These are phyloP conservation scores for Dictyostelium capitatum DNA, from an alignment of 78 protist genomes.

Conservation along the genomic window DNA sequence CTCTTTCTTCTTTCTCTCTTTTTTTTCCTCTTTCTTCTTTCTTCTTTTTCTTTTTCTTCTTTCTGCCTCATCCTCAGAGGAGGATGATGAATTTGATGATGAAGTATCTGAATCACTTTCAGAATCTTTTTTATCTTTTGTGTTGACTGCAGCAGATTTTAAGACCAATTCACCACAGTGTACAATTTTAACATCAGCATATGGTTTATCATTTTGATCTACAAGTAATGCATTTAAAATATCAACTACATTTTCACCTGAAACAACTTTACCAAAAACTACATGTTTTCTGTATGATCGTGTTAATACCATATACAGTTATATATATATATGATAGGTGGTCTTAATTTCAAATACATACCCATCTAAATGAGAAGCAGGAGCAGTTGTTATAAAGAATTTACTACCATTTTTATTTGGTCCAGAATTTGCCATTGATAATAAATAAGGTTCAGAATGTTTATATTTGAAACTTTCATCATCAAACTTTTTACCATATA, in stretches of 20 bases:
- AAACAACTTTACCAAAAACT: conserved; percentile 94
- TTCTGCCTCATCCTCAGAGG: conserved; percentile 16
- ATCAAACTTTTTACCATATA: conserved; percentile 93
- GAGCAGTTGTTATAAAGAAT: conserved; percentile 93
- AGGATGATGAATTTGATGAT: neutral
- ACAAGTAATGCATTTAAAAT: conserved; percentile 56
- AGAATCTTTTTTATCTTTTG: neutral
- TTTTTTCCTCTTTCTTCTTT: conserved; percentile 5
- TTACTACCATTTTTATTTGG: conserved; percentile 91
- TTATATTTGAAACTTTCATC: conserved; percentile 92
- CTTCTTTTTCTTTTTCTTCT: conserved; percentile 32
- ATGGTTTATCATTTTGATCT: conserved; percentile 71
- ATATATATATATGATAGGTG: too few species aligned
- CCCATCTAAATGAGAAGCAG: conserved; percentile 96
- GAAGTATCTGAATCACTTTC: conserved; percentile 2
- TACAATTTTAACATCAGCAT: conserved; percentile 68
- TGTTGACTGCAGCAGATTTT: neutral
- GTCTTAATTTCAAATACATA: too few species aligned
- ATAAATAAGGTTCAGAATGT: conserved; percentile 91
- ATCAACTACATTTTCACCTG: conserved; percentile 64
- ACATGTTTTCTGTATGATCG: conserved; percentile 92
- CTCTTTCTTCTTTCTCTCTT: conserved; percentile 4
- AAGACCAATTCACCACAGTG: conserved; percentile 84
- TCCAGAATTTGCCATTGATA: conserved; percentile 97
- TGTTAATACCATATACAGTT: too few species aligned